Evolutionary conservation across 106 monocot genomes (phyloP), one percentile per base, ranked within the genome.

Genomic region (Cymbidium sinense): DNA sequence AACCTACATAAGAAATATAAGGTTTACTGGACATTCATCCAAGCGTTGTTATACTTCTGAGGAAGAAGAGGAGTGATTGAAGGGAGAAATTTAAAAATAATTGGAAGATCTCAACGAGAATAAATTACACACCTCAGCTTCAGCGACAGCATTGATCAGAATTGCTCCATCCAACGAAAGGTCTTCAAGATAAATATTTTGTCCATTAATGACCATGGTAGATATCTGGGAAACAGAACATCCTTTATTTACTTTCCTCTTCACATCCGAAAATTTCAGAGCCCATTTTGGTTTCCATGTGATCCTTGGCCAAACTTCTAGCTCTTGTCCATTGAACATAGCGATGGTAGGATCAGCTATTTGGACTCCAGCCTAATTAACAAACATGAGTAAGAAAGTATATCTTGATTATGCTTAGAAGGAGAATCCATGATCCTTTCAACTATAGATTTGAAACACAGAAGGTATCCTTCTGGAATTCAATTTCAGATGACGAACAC

Each of bases 291-390:
- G 90, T 58, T 73, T 86, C 96, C 96, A 94, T 34, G 79, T 80
- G 72, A 98, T 81, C 33, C 94, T 87, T 39, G 96, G 89, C 96
- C 96, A 98, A 61, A 98, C 91, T 85, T 98, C 96, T 29, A 98
- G 90, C 76, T 94, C 96, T 90, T 98, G 96, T 6, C 86, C 86
- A 79, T 94, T 94, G 83, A 98, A 98, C 34, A 78, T 80, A 43
- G 84, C 87, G 33, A 70, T 19, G n/a, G 83, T 70, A 65, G 96
- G 96, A 51, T 91, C 91, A 19, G 83, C 82, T 77, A 96, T 82
- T 36, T 83, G 44, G 7, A 85, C 82, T 50, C 94, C 96, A 86
- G 94, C 94, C 96, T 98, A 83, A 21, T 21, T 82, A 82, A 71
- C 19, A 39, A 71, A 8, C 67, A 36, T 21, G 30, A 37, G 21